Percentiles rank a stretch among this genome's conserved stretches.
Conservation (phyloP, 179 eudicot species). For the Spergularia azorica region DNA sequence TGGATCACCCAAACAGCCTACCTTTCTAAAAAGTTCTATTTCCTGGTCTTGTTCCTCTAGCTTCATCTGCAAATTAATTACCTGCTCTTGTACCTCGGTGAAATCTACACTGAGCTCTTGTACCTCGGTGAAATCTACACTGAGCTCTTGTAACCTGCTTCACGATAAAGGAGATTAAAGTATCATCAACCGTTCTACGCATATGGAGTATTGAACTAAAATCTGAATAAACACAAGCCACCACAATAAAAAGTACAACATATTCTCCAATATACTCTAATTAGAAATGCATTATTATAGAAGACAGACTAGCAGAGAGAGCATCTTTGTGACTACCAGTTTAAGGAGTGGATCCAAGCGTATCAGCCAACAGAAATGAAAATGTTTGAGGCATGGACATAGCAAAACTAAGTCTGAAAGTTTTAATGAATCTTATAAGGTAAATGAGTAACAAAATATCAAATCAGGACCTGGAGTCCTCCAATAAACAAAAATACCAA, state of each 20-base stretch:
- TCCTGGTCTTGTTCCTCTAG: conserved; percentile 58
- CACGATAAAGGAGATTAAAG: conserved; percentile 15
- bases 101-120: conserved; percentile 50
- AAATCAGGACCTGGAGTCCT: not conserved
- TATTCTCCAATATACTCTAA: not conserved
- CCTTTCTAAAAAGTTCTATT: conserved; percentile 63
- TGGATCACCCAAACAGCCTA: conserved; percentile 10
- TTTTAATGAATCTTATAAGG: not conserved
- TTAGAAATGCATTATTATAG: not conserved
- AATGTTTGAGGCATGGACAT: not conserved
- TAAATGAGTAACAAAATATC: not conserved
- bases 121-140: conserved; percentile 45
- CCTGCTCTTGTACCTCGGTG: conserved; percentile 49
- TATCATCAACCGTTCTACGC: not conserved
- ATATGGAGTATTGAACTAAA: not conserved
- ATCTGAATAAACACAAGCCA: not conserved
- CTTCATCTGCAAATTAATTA: conserved; percentile 44
- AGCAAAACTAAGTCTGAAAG: not conserved
- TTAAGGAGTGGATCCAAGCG: conserved; percentile 75
- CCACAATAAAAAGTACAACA: not conserved
- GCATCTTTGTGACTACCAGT: conserved; percentile 79
- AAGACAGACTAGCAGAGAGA: not conserved
- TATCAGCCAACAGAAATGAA: conserved; percentile 39
- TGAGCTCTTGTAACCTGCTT: conserved; percentile 72
- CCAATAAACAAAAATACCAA: conserved; percentile 21